Conservation (phyloP, 139 green algal genomes). For the Eudorina sp. region DNA sequence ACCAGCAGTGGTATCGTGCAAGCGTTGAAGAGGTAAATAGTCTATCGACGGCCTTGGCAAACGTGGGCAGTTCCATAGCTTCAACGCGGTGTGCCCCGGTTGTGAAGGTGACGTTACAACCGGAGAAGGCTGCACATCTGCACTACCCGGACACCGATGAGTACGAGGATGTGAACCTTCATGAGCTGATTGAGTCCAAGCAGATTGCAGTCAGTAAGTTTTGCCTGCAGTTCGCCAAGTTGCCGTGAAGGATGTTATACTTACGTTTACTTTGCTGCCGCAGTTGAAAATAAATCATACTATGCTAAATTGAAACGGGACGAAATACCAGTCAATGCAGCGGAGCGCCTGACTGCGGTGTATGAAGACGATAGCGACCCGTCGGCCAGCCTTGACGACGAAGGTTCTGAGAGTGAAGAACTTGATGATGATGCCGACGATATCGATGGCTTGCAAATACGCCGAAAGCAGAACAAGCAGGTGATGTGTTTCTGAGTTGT, state of each 20-base stretch:
- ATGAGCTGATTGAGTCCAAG: slow-evolving; percentile 58
- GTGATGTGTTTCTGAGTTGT: neutral
- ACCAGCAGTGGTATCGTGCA: slow-evolving; percentile 65
- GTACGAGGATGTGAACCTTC: slow-evolving; percentile 68
- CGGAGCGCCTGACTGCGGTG: slow-evolving; percentile 31
- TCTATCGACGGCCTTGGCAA: too few species aligned
- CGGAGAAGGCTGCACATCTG: slow-evolving; percentile 54
- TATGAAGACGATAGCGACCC: slow-evolving; percentile 53
- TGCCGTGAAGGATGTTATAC: neutral
- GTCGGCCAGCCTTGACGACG: neutral
- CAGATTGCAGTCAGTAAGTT: slow-evolving; percentile 69
- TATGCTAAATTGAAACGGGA: slow-evolving; percentile 43
- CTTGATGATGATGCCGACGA: neutral
- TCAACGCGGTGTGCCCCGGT: neutral
- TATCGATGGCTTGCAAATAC: neutral
- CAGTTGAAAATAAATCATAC: slow-evolving; percentile 50
- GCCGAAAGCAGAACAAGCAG: slow-evolving; percentile 25
- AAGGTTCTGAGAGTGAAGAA: neutral
- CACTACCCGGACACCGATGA: slow-evolving; percentile 67
- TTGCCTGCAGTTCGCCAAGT: neutral
- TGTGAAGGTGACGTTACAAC: slow-evolving; percentile 28
- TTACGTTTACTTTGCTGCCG: neutral
- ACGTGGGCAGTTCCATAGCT: too few species aligned
- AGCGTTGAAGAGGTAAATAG: slow-evolving; percentile 54
- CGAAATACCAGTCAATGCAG: slow-evolving; percentile 57